Base-by-base conservation (phyloP, 805 yeast species). In the Saturnispora galanensis region DNA sequence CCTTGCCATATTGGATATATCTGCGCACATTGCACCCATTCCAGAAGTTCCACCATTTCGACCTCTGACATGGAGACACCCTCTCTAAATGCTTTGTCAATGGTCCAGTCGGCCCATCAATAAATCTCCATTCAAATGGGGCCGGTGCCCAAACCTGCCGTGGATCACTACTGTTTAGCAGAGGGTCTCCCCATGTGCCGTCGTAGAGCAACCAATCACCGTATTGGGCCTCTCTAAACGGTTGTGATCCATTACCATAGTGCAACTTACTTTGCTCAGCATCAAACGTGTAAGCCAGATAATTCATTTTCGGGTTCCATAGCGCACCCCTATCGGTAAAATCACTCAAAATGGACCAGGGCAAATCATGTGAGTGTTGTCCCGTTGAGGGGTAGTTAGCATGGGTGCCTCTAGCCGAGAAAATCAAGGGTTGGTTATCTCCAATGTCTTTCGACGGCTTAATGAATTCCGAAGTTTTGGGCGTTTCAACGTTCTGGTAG, bases 331-430 rank as follows among this genome's bases (percentile, higher is more conserved):
- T 70, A 61, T 90, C 98, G 1, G 98, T 87, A 64, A 86, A 90
- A 66, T 90, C 98, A 42, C 86, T 77, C 42, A 90, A 67, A 45
- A 94, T 89, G 42, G 85, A 82, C 65, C 86, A 89, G 1, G 98
- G 98, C 39, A 89, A 72, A 62, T 90, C 98, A 60, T 89, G 97
- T 0, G 96, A 80, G 59, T 90, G 96, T 57, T 89, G 95, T 0
- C 98, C 98, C 0, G 84, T 89, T n/a, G 93, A 76, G 1, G 93
- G 94, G 59, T 90, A 90, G 62, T 93, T 90, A 15, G 97, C 97
- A 65, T 90, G 98, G 0, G 98, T 90, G 0, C 98, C 98, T 50
- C 96, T 71, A 0, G 97, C 96, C 16, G 93, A 77, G 61, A 84
- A 93, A 1, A 93, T 74, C 16, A 88, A 72, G 0, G 97, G 97